Base-by-base conservation (phyloP, 116 monocot genomes). In the Posidonia oceanica region DNA sequence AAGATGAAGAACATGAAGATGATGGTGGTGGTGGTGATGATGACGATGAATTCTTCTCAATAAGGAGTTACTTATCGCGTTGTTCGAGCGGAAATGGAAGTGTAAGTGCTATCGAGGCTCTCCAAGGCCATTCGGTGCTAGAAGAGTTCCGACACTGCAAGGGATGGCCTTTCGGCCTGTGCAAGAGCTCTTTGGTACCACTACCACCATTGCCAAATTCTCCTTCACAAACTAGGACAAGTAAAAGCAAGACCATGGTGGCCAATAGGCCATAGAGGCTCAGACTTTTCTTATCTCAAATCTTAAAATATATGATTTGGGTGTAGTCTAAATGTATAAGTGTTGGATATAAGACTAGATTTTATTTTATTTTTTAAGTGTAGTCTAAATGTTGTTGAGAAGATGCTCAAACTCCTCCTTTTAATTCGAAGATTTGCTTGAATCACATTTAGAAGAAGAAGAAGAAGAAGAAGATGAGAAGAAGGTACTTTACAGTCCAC, bases 151-250 rank as follows among this genome's bases (percentile, higher is more conserved):
- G 42, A 0, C 64, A 85, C 55, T 91, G 83, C 36, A 80, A 91
- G 20, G 91, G 91, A 36, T 91, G 91, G 91, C 91, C 91, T 44
- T 91, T 91, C 56, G 91, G 91, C 4, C 78, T 91, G 52, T 82
- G 82, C 57, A 57, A n/a, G 70, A 77, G 80, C 38, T 51, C 56
- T 5, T 61, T 71, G 7, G 40, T 75, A 38, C 22, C 75, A 69
- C 74, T 79, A 21, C 91, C 91, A 14, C 91, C 91, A 2, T 36
- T 87, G 78, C 87, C 80, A 12, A 82, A 70, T 71, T 79, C 80
- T 2, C 91, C 91, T n/a, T 67, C 80, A 3, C 87, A 91, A 38
- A 81, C 91, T 6, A 87, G 91, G 91, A 75, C 69, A 63, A 84
- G 91, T 87, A 70, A 58, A 6, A 87, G 78, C 64, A 69, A 72